Conservation (phyloP, 768 basidiomycete species). For the Tulasnella calospora region DNA sequence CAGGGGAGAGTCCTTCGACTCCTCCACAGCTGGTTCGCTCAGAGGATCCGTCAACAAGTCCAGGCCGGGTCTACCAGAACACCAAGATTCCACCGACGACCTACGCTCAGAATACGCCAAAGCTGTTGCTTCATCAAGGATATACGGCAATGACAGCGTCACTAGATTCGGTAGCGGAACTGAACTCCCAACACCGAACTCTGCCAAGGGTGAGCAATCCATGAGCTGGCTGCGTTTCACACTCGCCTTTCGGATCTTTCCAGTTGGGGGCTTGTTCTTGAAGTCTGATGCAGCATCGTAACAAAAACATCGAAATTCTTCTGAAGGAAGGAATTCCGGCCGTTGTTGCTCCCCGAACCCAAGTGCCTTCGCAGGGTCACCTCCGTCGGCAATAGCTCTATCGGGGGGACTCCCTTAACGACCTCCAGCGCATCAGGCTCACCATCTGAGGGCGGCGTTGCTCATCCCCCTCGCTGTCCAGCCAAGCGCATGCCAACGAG, state of each 20-base stretch:
- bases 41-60: background rate
- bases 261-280: background rate
- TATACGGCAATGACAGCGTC: slow-evolving; percentile 18
- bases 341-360: background rate
- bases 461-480: background rate
- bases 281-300: background rate
- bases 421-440: background rate
- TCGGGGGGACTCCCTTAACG: background rate
- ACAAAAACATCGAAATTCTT: background rate
- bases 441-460: background rate
- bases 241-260: background rate
- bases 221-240: background rate
- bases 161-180: slow-evolving; percentile 11
- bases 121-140: background rate
- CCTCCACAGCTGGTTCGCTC: background rate
- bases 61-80: background rate
- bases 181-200: background rate
- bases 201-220: background rate
- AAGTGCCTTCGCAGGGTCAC: background rate
- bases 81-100: slow-evolving; percentile 1
- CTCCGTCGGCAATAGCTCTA: background rate
- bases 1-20: slow-evolving; percentile 17
- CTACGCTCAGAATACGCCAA: slow-evolving; percentile 2
- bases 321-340: background rate
- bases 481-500: background rate